phyloP scores from a whole-genome alignment of 2,329 filamentous ascomycete species.

The Metarhizium anisopliae region DNA sequence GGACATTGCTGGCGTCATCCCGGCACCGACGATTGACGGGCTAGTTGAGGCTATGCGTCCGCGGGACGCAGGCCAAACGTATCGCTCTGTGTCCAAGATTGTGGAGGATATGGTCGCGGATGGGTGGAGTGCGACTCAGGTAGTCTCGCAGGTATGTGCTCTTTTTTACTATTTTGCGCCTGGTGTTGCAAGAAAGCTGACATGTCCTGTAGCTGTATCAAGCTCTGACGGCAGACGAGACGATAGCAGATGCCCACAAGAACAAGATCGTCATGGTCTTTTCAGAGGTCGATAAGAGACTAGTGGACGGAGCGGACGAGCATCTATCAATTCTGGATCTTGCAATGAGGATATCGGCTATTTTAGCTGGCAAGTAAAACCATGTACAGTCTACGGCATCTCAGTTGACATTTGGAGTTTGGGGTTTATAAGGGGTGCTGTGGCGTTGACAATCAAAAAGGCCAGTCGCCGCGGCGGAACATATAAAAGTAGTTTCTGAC shows the following conservation, averaged over 20 bases:
- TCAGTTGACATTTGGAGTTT: background rate
- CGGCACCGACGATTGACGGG: slow-evolving; percentile 58
- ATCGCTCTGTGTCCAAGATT: slow-evolving; percentile 65
- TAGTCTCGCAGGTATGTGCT: slow-evolving; percentile 62
- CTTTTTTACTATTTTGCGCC: background rate
- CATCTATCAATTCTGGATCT: slow-evolving; percentile 86
- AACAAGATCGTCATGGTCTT: slow-evolving; percentile 84
- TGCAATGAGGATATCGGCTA: slow-evolving; percentile 67
- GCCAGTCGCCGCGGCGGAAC: background rate
- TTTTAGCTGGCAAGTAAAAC: slow-evolving; percentile 43
- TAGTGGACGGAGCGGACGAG: slow-evolving; percentile 93
- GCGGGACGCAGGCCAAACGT: slow-evolving; percentile 52
- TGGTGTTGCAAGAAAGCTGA: slow-evolving; percentile 8
- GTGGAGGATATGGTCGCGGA: slow-evolving; percentile 91
- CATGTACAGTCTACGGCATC: background rate
- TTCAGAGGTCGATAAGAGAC: slow-evolving; percentile 86
- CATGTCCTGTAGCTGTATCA: slow-evolving; percentile 59
- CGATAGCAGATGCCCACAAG: slow-evolving; percentile 76
- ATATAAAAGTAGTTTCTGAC: background rate
- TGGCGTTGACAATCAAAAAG: background rate
- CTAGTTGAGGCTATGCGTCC: slow-evolving; percentile 72
- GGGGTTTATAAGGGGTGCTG: background rate
- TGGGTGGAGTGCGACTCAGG: slow-evolving; percentile 90
- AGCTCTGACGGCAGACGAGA: slow-evolving; percentile 72
- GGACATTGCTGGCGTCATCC: slow-evolving; percentile 94